Evolutionary conservation across 75 land plant genomes (phyloP).

Genomic region (Pinus tabuliformis): DNA sequence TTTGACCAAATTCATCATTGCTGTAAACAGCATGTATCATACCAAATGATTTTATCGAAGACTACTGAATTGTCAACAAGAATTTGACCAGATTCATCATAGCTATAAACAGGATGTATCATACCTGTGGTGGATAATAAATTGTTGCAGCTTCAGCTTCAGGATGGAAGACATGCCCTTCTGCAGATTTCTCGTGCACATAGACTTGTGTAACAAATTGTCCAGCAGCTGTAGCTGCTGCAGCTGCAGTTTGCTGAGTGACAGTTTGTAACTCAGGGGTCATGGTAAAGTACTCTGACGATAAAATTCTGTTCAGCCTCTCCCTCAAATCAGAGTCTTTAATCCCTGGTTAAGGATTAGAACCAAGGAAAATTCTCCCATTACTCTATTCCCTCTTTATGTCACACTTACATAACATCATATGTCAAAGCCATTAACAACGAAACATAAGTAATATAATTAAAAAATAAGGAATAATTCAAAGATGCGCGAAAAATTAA

Average conservation of each 20-base stretch:
- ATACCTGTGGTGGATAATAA: background rate
- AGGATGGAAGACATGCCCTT: background rate
- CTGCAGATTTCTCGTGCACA: conserved; percentile 11
- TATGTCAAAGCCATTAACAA: too few species aligned
- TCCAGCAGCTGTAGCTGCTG: conserved; percentile 68
- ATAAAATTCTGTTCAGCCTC: conserved; percentile 75
- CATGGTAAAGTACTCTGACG: conserved; percentile 85
- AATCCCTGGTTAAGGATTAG: background rate
- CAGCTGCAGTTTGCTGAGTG: conserved; percentile 33
- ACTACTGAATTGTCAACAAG: background rate
- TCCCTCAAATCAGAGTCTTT: conserved; percentile 79
- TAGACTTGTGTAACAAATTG: conserved; percentile 33
- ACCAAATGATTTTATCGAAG: background rate
- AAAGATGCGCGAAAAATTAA: too few species aligned
- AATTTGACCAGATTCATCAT: background rate
- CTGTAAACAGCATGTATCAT: too few species aligned
- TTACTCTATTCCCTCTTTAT: too few species aligned
- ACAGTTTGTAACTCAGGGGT: conserved; percentile 77
- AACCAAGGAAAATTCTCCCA: background rate
- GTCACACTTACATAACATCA: too few species aligned
- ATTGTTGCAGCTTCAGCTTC: background rate
- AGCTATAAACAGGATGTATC: background rate
- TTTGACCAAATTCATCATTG: background rate
- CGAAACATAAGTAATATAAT: too few species aligned
- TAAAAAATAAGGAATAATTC: too few species aligned